Conservation (phyloP, 225 moss, liverwort and hornwort genomes). For the Bryum argenteum region DNA sequence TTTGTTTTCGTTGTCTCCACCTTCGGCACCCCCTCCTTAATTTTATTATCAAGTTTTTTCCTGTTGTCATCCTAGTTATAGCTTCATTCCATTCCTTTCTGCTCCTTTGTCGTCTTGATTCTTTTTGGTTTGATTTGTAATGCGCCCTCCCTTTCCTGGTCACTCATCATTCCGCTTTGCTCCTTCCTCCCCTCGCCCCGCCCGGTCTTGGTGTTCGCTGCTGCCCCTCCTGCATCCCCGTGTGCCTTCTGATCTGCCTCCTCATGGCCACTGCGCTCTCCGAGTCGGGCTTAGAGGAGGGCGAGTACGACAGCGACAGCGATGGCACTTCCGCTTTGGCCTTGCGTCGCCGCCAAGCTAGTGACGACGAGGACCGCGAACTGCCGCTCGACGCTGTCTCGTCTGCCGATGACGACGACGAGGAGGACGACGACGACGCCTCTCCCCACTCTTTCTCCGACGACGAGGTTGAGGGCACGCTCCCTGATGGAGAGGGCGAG, state of each 20-base stretch:
- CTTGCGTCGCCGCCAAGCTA: conserved; percentile 83
- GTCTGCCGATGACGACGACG: conserved; percentile 50
- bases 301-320: conserved; percentile 96
- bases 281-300: conserved; percentile 92
- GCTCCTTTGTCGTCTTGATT: too few species aligned
- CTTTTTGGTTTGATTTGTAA: too few species aligned
- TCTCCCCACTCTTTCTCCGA: conserved; percentile 74
- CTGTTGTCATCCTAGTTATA: too few species aligned
- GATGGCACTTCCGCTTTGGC: conserved; percentile 90
- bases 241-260: conserved; percentile 21
- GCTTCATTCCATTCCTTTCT: too few species aligned
- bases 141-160: too few species aligned
- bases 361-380: conserved; percentile 88
- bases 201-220: neutral
- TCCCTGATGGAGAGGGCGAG: conserved; percentile 59
- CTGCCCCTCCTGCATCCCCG: conserved; percentile 6
- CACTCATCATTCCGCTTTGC: neutral
- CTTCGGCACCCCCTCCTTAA: too few species aligned
- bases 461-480: conserved; percentile 74
- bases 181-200: neutral
- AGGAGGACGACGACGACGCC: conserved; percentile 69
- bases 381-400: conserved; percentile 60
- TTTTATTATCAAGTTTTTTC: too few species aligned
- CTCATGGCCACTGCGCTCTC: conserved; percentile 64
- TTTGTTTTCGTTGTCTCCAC: too few species aligned